Evolutionary conservation across 2,329 filamentous ascomycete genomes (phyloP), one percentile per base, ranked within the genome.

Genomic region (Blastomyces emzantsi): DNA sequence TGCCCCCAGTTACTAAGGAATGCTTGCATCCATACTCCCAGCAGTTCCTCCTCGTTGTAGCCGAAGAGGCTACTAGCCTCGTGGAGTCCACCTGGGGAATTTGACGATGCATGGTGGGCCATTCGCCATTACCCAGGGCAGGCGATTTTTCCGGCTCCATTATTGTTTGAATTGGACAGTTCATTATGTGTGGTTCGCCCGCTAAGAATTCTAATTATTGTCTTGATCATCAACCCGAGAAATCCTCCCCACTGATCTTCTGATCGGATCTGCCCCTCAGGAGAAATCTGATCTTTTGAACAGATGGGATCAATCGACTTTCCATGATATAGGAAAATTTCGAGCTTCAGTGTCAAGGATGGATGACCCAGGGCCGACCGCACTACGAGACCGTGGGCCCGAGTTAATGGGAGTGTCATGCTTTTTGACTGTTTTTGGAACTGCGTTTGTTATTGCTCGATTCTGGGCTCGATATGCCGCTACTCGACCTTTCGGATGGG

Each of bases 341-440:
- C n/a, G 11, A 41, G n/a, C 5, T 57, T 41, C 22, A 11, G 1
- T 57, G 19, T 57, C 5, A 41, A 57, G 8, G 19, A 57, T 57
- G 55, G n/a, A 57, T 57, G 9, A 17, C 36, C 28, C 55, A 57
- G n/a, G 9, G 8, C 2, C 13, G n/a, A 13, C 19, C n/a, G 15
- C 36, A 8, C 11, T 22, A 36, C 33, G 3, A 3, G 33, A 57
- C 55, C 55, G 55, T 25, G 55, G 55, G 11, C 55, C 55, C 13
- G 55, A 57, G 36, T 39, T 57, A 15, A 39, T 57, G n/a, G 55
- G 28, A 17, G 55, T 57, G 36, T 22, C 55, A 25, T 22, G n/a
- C 5, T 39, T 41, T 57, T 41, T 57, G 55, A 57, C 55, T 36
- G 8, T 57, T 22, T 57, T 57, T 57, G 55, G 55, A 39, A 41